phyloP scores from a whole-genome alignment of 345 rosid species.

The Trapa bicornis region DNA sequence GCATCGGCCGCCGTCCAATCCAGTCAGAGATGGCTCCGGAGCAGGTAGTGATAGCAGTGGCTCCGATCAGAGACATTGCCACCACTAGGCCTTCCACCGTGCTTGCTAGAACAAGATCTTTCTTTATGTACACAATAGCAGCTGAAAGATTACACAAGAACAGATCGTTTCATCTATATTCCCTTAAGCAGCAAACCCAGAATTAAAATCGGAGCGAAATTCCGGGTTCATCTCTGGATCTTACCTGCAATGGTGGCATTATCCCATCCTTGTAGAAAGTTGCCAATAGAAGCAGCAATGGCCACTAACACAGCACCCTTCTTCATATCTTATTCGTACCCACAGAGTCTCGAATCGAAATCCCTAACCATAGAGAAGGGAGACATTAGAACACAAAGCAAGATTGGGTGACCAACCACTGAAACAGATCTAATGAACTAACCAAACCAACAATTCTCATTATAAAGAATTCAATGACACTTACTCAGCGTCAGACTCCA shows the following conservation, averaged over 20 bases:
- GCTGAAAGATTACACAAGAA: slow-evolving; percentile 30
- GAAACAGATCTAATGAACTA: slow-evolving; percentile 3
- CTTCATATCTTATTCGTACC: slow-evolving; percentile 30
- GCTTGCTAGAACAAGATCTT: slow-evolving; percentile 48
- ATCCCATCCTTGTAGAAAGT: slow-evolving; percentile 99
- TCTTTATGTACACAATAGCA: slow-evolving; percentile 70
- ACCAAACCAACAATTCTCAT: neutral
- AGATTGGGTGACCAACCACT: neutral
- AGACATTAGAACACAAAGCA: neutral
- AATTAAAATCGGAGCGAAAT: neutral
- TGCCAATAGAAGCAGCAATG: slow-evolving; percentile 80
- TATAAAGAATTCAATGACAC: neutral
- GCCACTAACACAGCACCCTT: slow-evolving; percentile 81
- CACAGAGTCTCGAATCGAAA: slow-evolving; percentile 3
- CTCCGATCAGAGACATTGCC: slow-evolving; percentile 92
- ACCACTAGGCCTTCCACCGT: slow-evolving; percentile 84
- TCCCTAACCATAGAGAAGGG: slow-evolving; percentile 6
- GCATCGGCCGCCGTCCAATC: slow-evolving; percentile 95
- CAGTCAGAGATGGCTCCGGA: slow-evolving; percentile 91
- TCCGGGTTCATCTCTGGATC: slow-evolving; percentile 4
- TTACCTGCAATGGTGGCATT: slow-evolving; percentile 97
- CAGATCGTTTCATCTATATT: slow-evolving; percentile 3
- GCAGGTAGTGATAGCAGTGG: slow-evolving; percentile 80
- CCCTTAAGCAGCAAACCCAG: slow-evolving; percentile 4
- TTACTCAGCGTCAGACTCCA: neutral